Percentiles rank a stretch among this genome's conserved stretches.
Evolutionary conservation across 2,329 filamentous ascomycete genomes (phyloP).

Genomic region (Pseudogymnoascus sp.): DNA sequence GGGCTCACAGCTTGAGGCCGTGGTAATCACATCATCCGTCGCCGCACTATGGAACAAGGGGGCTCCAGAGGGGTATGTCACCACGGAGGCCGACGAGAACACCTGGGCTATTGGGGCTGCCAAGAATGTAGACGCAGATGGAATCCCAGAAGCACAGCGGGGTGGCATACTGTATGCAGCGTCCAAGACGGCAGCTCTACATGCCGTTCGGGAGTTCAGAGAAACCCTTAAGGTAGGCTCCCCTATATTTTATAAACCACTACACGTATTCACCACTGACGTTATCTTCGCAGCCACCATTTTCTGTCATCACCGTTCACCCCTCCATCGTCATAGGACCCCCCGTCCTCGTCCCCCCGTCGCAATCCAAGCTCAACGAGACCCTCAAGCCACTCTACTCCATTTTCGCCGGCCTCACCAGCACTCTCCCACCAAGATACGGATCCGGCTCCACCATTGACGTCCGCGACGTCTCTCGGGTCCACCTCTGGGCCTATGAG

Average conservation of each 20-base stretch:
- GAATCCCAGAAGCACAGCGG: not conserved
- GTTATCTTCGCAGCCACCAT: slow-evolving; percentile 15
- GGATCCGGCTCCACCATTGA: slow-evolving; percentile 31
- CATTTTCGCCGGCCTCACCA: slow-evolving; percentile 28
- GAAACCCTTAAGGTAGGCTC: not conserved
- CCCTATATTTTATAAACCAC: not conserved
- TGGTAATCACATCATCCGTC: not conserved
- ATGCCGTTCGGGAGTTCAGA: not conserved
- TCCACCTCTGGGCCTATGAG: slow-evolving; percentile 32
- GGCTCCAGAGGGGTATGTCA: not conserved
- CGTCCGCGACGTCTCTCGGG: slow-evolving; percentile 36
- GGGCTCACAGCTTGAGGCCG: not conserved
- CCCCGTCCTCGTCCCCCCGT: slow-evolving; percentile 27
- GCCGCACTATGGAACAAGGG: not conserved
- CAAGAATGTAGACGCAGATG: not conserved
- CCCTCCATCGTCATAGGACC: slow-evolving; percentile 36
- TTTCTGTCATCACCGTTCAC: slow-evolving; percentile 33
- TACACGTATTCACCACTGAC: not conserved
- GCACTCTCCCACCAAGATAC: slow-evolving; percentile 20
- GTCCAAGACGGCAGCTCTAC: not conserved
- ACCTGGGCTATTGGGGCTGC: not conserved
- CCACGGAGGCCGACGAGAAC: not conserved
- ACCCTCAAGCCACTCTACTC: slow-evolving; percentile 28
- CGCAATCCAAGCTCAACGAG: slow-evolving; percentile 26
- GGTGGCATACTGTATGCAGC: not conserved